Conservation (phyloP, 73 alveolate genomes). For the Tetrahymena borealis region DNA sequence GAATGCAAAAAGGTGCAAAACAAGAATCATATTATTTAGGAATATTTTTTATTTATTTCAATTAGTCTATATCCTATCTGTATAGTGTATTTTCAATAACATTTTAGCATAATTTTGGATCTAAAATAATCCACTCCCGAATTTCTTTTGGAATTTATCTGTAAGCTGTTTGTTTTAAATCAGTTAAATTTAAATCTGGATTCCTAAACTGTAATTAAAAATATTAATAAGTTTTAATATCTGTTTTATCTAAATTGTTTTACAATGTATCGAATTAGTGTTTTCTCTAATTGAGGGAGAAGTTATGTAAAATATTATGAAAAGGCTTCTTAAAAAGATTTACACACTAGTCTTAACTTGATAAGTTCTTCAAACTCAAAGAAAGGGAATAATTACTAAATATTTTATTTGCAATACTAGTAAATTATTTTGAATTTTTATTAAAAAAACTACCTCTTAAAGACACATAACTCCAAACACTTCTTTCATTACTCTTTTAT, state of each 20-base stretch:
- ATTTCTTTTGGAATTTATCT: neutral
- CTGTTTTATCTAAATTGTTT: neutral
- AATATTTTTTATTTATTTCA: neutral
- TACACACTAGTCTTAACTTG: neutral
- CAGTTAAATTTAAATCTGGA: neutral
- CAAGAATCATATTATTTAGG: neutral
- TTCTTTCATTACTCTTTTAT: neutral
- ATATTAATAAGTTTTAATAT: neutral
- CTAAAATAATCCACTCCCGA: neutral
- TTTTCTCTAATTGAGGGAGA: neutral
- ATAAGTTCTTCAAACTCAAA: neutral
- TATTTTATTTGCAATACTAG: neutral
- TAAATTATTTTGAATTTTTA: neutral
- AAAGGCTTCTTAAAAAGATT: neutral
- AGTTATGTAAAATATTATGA: neutral
- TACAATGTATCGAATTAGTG: neutral
- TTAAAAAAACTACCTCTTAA: neutral
- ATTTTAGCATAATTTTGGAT: neutral
- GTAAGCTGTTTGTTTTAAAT: neutral
- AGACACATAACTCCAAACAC: neutral
- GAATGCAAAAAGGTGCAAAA: neutral
- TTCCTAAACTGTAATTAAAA: neutral
- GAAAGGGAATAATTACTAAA: neutral
- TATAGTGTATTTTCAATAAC: neutral
- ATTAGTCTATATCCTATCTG: neutral